These are phyloP conservation scores for Alternaria metachromatica DNA, from an alignment of 2,329 filamentous ascomycete species.

Conservation along the genomic window DNA sequence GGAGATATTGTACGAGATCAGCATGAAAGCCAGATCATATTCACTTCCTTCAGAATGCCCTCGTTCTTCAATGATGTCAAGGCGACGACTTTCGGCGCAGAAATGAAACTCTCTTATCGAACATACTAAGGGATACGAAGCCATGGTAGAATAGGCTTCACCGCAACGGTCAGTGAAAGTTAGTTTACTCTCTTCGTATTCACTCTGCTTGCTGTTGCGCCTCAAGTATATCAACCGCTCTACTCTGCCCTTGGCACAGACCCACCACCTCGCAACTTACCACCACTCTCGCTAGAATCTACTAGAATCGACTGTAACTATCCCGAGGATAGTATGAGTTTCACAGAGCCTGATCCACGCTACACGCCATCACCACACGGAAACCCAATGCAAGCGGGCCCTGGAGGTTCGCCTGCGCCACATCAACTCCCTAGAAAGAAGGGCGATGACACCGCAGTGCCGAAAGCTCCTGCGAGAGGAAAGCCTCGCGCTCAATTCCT, in stretches of 20 bases:
- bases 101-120: neutral
- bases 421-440: neutral
- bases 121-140: neutral
- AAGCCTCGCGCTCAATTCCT: conserved; percentile 4
- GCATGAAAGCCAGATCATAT: neutral
- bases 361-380: neutral
- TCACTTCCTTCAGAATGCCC: neutral
- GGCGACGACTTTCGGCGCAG: neutral
- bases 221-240: neutral
- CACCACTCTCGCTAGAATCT: neutral
- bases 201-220: neutral
- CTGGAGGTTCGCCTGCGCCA: neutral
- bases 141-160: neutral
- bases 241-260: neutral
- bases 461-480: neutral
- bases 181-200: neutral
- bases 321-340: neutral
- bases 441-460: neutral
- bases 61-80: neutral
- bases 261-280: neutral
- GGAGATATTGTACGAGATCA: neutral
- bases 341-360: neutral
- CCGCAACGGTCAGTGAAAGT: neutral
- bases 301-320: neutral
- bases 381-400: neutral